Base-by-base conservation (phyloP, 768 basidiomycete genomes). In the Cubamyces sp. region DNA sequence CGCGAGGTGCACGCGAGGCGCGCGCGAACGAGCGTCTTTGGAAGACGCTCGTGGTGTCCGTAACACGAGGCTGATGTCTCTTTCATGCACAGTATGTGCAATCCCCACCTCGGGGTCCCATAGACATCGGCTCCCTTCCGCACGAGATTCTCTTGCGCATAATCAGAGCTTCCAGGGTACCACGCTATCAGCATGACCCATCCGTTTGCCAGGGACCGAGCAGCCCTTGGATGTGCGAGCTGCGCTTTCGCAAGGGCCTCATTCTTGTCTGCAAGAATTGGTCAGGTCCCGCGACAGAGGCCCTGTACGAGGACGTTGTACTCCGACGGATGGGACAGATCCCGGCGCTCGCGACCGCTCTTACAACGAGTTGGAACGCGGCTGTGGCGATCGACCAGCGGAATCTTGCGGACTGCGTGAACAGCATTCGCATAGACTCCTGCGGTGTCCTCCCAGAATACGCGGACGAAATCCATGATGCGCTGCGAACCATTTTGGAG, bases 241-340 rank as follows among this genome's bases (percentile, higher is more conserved):
- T 60, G 2, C 59, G 59, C 23, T 47, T 40, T 34, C 52, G 52
- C 28, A 60, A 60, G 34, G 42, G 30, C 19, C 49, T 56, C 54
- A 28, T 45, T 19, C 42, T 62, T 23, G 61, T 62, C 19, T 62
- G 61, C 61, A 62, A 51, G 25, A 4, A 30, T 7, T 62, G 54
- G 54, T 43, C 41, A 1, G 54, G 49, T 1, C 48, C 61, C n/a
- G 61, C 61, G 23, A 62, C 28, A 6, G 61, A 49, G 41, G 23
- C 40, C 3, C 47, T 62, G 5, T 62, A 62, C 40, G 61, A 62
- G 15, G 61, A 62, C 49, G 37, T 62, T 15, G 61, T 57, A 1
- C 48, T 62, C 2, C 37, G 49, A 21, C 41, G 54, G 1, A 57
- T 62, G 61, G 61, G 61, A 14, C 61, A 62, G n/a, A 56, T 62